These are phyloP conservation scores for Ganoderma meredithae DNA, from an alignment of 1,284 basidiomycete genomes.

Conservation along the genomic window DNA sequence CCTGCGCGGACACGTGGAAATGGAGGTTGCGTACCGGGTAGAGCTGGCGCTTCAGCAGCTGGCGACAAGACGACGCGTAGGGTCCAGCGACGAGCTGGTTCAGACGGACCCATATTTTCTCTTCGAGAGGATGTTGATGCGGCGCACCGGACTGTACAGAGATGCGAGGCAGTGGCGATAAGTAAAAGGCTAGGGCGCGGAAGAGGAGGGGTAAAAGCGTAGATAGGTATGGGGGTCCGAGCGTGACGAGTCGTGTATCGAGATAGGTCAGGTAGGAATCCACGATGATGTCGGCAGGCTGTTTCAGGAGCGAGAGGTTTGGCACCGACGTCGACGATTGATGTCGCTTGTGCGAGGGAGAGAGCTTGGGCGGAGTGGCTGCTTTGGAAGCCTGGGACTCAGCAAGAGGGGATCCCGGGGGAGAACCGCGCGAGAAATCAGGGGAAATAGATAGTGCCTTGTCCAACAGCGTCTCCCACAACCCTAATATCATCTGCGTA, in stretches of 20 bases:
- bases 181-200: slow-evolving; percentile 67
- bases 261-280: slow-evolving; percentile 71
- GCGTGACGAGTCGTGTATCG: slow-evolving; percentile 59
- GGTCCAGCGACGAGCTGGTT: slow-evolving; percentile 66
- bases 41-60: slow-evolving; percentile 61
- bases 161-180: slow-evolving; percentile 69
- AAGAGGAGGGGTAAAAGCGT: slow-evolving; percentile 75
- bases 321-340: slow-evolving; percentile 57
- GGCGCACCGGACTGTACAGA: slow-evolving; percentile 53
- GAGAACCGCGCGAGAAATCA: slow-evolving; percentile 34
- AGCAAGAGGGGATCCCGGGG: slow-evolving; percentile 38
- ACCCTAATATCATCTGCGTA: slow-evolving; percentile 57
- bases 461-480: slow-evolving; percentile 66
- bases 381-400: slow-evolving; percentile 40
- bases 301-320: slow-evolving; percentile 40
- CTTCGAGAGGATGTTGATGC: slow-evolving; percentile 53
- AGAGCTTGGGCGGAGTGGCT: slow-evolving; percentile 40
- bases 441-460: slow-evolving; percentile 53
- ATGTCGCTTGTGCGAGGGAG: slow-evolving; percentile 60
- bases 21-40: slow-evolving; percentile 40
- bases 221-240: slow-evolving; percentile 60
- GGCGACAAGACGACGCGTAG: slow-evolving; percentile 68
- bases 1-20: slow-evolving; percentile 46
- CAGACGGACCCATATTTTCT: slow-evolving; percentile 61
- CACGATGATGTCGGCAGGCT: slow-evolving; percentile 64